Base-by-base conservation (phyloP, 2,329 filamentous ascomycete species). In the Penicillium sp. region DNA sequence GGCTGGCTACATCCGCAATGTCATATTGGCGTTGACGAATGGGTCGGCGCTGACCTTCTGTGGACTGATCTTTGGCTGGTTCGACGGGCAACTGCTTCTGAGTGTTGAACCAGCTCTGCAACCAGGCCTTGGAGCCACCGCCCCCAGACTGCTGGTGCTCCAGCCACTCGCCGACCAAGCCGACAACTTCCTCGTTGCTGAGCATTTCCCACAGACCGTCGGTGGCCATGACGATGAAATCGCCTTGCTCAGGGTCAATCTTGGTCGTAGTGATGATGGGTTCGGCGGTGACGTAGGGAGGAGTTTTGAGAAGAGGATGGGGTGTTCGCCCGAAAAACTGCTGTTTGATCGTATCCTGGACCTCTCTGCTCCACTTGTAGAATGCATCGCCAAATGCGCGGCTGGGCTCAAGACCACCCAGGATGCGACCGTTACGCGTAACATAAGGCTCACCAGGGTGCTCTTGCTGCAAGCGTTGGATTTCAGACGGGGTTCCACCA, bases 131-230 rank as follows among this genome's bases (percentile, higher is more conserved):
- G 50, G 39, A 45, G 6, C 43, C 72, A 3, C 69, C 66, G 43
- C 66, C 71, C 48, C 66, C 54, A 55, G 68, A 53, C 45, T 67
- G 54, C 58, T 96, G 86, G 24, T 81, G 82, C 67, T 98, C 93
- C 41, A 98, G 82, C 93, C 93, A 98, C 68, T 95, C 89, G 12
- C 91, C 94, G 4, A 98, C 93, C 2, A 98, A 81, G 0, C 93
- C 93, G 43, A 98, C 87, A 1, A 96, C 93, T 73, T 98, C 93
- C 66, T 98, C 93, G 62, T 97, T 98, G 41, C 89, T 96, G 52
- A 98, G 78, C 93, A 97, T 97, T 72, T 98, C 93, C 93, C 93
- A 98, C 1, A 98, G 78, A 4, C 93, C 93, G 65, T 98, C 93
- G 0, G 93, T 96, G 24, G 93, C 93, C 77, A 98, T 84, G 52